Conservation (phyloP, 768 basidiomycete genomes). For the Pholiota microspora region DNA sequence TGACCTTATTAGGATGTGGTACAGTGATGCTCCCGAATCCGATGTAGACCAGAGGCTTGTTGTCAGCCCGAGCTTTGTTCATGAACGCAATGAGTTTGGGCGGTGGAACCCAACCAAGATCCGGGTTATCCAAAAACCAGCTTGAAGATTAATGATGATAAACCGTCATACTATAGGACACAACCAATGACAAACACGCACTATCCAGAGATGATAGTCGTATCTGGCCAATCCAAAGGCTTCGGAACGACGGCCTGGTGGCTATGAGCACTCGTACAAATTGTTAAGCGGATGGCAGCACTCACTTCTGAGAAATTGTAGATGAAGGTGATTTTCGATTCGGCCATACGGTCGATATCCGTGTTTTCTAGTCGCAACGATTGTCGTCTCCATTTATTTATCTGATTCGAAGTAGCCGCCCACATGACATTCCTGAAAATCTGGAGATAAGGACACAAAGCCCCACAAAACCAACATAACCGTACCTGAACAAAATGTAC, state of each 20-base stretch:
- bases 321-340: constrained; percentile 60
- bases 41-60: constrained; percentile 66
- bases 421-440: constrained; percentile 54
- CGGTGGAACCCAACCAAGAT: constrained; percentile 55
- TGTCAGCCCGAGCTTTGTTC: constrained; percentile 48
- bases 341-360: constrained; percentile 57
- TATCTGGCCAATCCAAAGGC: constrained; percentile 69
- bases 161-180: not conserved
- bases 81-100: constrained; percentile 51
- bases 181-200: constrained; percentile 23
- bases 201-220: constrained; percentile 56
- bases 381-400: constrained; percentile 63
- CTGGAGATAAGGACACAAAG: not conserved
- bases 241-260: constrained; percentile 61
- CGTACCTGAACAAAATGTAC: constrained; percentile 59
- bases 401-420: constrained; percentile 62
- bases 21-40: constrained; percentile 73
- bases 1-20: constrained; percentile 53
- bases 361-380: constrained; percentile 47
- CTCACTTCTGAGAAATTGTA: constrained; percentile 65
- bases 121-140: constrained; percentile 68
- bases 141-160: constrained; percentile 25
- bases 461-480: constrained; percentile 9
- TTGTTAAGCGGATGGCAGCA: too few relatives aligned
- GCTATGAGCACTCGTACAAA: too few relatives aligned